Evolutionary conservation across 1,139 yeast genomes (phyloP), one percentile per base, ranked within the genome.

Genomic region (Pichia cactophila): DNA sequence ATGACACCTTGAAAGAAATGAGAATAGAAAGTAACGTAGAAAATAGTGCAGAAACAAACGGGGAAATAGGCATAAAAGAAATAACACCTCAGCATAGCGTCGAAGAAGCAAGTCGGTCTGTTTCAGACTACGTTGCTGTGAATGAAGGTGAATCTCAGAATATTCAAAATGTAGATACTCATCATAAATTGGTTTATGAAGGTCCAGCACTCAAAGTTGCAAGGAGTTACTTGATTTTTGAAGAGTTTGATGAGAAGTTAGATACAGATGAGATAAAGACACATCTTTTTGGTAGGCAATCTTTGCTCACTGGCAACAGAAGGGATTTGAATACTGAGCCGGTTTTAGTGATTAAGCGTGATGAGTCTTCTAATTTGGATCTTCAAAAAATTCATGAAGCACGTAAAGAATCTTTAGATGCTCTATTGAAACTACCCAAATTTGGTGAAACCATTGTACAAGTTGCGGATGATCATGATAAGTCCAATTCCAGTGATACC

Each of bases 131-230:
- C 9, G 31, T 33, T 4, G 26, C 26, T 26, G 42, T 51, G 12
- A 58, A 49, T 26, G 58, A 51, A 31, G 56, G 46, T 14, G 28
- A 26, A 46, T 37, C 29, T 39, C 29, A 29, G 14, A 11, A 7
- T 40, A 9, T 17, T 12, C 33, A 40, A 26, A 26, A 16, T 14
- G 16, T n/a, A 5, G 12, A 33, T 14, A n/a, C 38, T 16, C 61
- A 58, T 51, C 37, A 50, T 52, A 6, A 55, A 33, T 4, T 40
- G 1, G 29, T 71, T 0, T 79, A 72, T 56, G 81, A 81, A 63
- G 90, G 92, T 0, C 94, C 94, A 1, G 62, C 69, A 2, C 87
- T 81, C 57, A 70, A 73, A 50, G 78, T 82, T 1, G 71, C 78
- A 1, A 70, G 77, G 39, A 78, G 80, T 56, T 68, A 67, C 43